Base-by-base conservation (phyloP, 2,329 filamentous ascomycete genomes). In the Bipolaris oryzae region DNA sequence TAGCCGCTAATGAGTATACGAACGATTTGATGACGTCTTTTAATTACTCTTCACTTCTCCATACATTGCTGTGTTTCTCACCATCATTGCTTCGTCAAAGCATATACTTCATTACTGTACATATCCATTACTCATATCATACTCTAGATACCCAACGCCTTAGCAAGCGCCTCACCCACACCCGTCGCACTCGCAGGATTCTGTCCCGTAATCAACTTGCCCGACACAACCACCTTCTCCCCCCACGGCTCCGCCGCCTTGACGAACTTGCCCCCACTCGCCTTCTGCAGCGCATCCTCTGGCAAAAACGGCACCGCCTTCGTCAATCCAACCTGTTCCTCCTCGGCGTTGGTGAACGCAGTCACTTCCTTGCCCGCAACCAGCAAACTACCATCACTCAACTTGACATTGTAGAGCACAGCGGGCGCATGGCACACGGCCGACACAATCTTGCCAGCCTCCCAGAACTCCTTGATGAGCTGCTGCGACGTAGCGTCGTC, bases 361-460 rank as follows among this genome's bases (percentile, higher is more conserved):
- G 86, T 88, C 21, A 86, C 84, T 43, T 80, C 76, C 68, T 81
- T 82, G 42, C 83, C 86, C 47, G 80, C 75, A 37, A 90, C 73
- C 9, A 89, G 75, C 48, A 80, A 79, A 60, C 79, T 76, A 33
- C 85, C 86, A 58, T 81, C 77, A 9, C 60, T 64, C 5, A 76
- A 61, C 59, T 81, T 84, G 34, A 84, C 87, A 63, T 87, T 82
- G 46, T 82, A 79, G 15, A 91, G 78, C 11, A 83, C 88, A 3
- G 84, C 84, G 2, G 88, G 86, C 5, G 87, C 88, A 75, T 91
- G 88, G 79, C 88, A 90, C 43, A 91, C 87, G 3, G 88, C 85
- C 0, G 85, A 78, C 13, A 90, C 82, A 52, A 86, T 79, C 79
- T 89, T 89, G 60, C 82, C 84, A 3, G 81, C 80, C 37, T 78